A percentile compares a stretch with the other conserved stretches of the same genome.
These are phyloP conservation scores for Fusarium odoratissimum DNA, from an alignment of 2,329 filamentous ascomycete genomes.

Conservation along the genomic window DNA sequence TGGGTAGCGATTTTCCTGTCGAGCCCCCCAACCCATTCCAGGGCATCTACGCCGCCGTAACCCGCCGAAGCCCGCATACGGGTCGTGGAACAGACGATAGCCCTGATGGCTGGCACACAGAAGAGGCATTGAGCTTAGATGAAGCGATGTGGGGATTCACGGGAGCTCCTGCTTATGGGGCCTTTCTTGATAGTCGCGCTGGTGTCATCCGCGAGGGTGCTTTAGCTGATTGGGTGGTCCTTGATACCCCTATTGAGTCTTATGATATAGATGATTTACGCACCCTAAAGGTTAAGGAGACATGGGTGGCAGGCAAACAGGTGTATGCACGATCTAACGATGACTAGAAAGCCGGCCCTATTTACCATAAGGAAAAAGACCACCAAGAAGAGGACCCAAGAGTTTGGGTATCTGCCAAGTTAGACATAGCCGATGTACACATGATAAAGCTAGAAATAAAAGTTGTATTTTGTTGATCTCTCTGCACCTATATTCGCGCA, in stretches of 20 bases:
- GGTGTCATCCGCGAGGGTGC: constrained; percentile 70
- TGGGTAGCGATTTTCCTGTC: constrained; percentile 79
- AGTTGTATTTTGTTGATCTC: neutral
- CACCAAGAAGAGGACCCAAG: neutral
- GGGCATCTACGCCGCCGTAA: constrained; percentile 75
- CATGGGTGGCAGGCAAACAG: constrained; percentile 71
- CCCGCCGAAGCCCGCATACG: constrained; percentile 69
- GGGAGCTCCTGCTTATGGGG: constrained; percentile 66
- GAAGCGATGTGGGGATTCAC: constrained; percentile 74
- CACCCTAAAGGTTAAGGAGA: constrained; percentile 69
- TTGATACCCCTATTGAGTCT: constrained; percentile 67
- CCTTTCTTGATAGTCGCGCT: constrained; percentile 68
- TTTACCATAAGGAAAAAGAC: neutral
- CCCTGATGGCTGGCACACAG: constrained; percentile 66
- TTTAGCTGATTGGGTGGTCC: constrained; percentile 77
- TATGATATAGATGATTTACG: constrained; percentile 65
- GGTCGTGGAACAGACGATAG: constrained; percentile 61
- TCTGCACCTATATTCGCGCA: neutral
- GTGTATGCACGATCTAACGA: constrained; percentile 53
- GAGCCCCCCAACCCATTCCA: constrained; percentile 75
- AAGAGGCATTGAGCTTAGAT: constrained; percentile 68
- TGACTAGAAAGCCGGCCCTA: neutral
- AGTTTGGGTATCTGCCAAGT: neutral
- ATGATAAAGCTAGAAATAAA: constrained; percentile 2
- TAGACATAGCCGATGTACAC: neutral